These are phyloP conservation scores for Hypocrella siamensis DNA, from an alignment of 2,329 filamentous ascomycete genomes.

Conservation along the genomic window DNA sequence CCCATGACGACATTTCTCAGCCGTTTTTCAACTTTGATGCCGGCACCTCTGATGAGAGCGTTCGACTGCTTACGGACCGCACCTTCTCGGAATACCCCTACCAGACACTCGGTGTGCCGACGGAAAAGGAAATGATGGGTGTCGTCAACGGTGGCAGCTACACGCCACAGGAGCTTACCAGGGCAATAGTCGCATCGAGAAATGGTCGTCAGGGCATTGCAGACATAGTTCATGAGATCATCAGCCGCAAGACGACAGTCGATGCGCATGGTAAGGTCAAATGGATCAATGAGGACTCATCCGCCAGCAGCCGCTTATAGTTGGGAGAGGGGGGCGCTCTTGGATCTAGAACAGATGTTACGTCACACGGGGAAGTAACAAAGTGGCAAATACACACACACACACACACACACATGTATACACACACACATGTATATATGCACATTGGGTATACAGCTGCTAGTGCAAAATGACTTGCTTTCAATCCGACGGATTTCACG, in stretches of 20 bases:
- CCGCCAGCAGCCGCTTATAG: constrained; percentile 18
- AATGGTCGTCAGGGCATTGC: constrained; percentile 53
- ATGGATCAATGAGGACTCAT: constrained; percentile 18
- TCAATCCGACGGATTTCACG: no score
- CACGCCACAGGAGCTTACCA: constrained; percentile 42
- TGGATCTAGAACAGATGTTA: neutral
- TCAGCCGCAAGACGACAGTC: constrained; percentile 43
- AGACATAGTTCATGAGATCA: constrained; percentile 52
- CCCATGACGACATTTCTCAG: constrained; percentile 36
- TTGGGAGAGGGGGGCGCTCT: neutral
- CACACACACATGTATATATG: no score
- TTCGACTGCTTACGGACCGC: constrained; percentile 45
- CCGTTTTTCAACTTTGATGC: constrained; percentile 53
- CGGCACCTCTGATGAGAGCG: constrained; percentile 21
- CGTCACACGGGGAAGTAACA: no score
- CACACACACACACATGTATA: no score
- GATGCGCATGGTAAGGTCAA: constrained; percentile 25
- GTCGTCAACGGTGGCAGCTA: constrained; percentile 23
- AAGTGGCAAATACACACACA: no score
- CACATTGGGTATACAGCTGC: no score
- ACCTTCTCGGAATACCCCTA: constrained; percentile 65
- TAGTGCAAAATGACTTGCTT: no score
- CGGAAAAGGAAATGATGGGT: constrained; percentile 43
- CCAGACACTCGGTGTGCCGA: constrained; percentile 52
- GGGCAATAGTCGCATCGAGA: constrained; percentile 43